phyloP scores from a whole-genome alignment of 768 basidiomycete genomes.

The Trametes meyenii region DNA sequence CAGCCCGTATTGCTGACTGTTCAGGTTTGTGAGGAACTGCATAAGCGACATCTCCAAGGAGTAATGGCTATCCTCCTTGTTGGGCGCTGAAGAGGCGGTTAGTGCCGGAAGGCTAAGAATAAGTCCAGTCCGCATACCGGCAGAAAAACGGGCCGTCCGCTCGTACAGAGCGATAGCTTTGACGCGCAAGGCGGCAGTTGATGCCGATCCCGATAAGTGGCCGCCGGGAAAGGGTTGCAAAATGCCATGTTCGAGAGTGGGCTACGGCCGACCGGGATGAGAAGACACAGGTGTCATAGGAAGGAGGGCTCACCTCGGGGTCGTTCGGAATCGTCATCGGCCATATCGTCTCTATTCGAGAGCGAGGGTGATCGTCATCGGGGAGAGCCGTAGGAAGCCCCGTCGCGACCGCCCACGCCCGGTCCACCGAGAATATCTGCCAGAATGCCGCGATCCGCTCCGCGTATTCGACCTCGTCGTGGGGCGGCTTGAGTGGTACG shows the following conservation, averaged over 20 bases:
- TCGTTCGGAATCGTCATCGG: slow-evolving; percentile 36
- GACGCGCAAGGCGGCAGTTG: slow-evolving; percentile 43
- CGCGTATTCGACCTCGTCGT: slow-evolving; percentile 44
- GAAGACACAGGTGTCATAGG: background rate
- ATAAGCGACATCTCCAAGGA: slow-evolving; percentile 49
- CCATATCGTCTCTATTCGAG: slow-evolving; percentile 57
- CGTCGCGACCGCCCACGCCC: slow-evolving; percentile 59
- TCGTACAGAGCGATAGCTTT: slow-evolving; percentile 59
- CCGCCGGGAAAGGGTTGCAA: background rate
- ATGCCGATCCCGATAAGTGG: slow-evolving; percentile 14
- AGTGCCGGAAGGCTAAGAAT: background rate
- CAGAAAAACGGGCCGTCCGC: slow-evolving; percentile 48
- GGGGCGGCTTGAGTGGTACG: slow-evolving; percentile 36
- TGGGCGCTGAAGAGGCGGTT: slow-evolving; percentile 29
- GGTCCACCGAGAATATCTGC: slow-evolving; percentile 65
- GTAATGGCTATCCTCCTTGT: slow-evolving; percentile 35
- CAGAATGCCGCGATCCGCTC: slow-evolving; percentile 60
- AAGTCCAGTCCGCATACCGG: slow-evolving; percentile 36
- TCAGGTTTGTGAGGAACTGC: slow-evolving; percentile 44
- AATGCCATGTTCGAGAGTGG: slow-evolving; percentile 3
- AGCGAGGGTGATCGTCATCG: slow-evolving; percentile 50
- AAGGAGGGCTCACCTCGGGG: slow-evolving; percentile 26
- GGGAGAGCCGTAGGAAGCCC: slow-evolving; percentile 57
- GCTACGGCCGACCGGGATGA: background rate
- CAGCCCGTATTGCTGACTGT: slow-evolving; percentile 34